Conservation (phyloP, 345 rosid genomes). For the Theobroma cacao region DNA sequence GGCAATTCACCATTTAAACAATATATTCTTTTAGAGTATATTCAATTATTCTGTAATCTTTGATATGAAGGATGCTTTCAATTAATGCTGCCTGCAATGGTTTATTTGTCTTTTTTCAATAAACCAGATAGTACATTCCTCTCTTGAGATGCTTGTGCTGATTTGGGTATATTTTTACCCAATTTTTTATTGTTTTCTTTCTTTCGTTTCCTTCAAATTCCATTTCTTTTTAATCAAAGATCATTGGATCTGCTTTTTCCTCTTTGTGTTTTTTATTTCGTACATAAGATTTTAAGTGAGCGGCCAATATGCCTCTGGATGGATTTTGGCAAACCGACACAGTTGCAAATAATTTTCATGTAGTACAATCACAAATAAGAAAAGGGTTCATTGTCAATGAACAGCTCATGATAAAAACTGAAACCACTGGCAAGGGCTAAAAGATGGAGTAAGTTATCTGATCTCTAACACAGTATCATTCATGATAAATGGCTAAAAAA, state of each 20-base stretch:
- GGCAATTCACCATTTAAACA: not conserved
- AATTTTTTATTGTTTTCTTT: not conserved
- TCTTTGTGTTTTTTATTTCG: not conserved
- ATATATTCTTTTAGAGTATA: not conserved
- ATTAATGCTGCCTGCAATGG: not conserved
- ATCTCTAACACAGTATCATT: not conserved
- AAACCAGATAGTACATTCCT: not conserved
- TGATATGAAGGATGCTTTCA: not conserved
- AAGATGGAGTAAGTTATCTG: not conserved
- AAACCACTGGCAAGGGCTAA: not conserved
- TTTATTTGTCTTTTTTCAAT: not conserved
- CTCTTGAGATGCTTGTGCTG: not conserved
- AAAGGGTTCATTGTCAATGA: not conserved
- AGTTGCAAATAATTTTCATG: not conserved
- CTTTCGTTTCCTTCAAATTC: too few species aligned
- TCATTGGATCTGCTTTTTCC: not conserved
- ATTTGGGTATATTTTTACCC: not conserved
- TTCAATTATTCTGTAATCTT: not conserved
- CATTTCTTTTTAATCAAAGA: not conserved
- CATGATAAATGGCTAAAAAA: not conserved
- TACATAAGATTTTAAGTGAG: not conserved
- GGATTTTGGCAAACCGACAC: not conserved
- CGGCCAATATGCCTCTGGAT: not conserved
- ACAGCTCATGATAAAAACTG: not conserved
- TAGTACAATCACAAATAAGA: not conserved